phyloP scores from a whole-genome alignment of 345 rosid species.

The Hibiscus trionum region DNA sequence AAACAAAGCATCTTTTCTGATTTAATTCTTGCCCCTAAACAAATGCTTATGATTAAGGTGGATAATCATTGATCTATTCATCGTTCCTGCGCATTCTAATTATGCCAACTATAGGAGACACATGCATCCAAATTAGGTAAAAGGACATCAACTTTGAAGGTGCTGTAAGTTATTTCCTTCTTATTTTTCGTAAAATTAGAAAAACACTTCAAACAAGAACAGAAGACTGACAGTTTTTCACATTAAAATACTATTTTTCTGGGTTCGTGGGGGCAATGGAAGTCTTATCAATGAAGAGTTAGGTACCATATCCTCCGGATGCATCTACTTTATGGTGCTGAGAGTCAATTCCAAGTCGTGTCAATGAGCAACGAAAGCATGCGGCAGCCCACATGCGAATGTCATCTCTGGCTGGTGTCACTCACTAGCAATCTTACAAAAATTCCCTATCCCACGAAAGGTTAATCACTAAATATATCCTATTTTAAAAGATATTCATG shows the following conservation, averaged over 20 bases:
- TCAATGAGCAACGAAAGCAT: background rate
- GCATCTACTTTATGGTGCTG: background rate
- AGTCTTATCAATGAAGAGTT: conserved; percentile 3
- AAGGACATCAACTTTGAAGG: too few species aligned
- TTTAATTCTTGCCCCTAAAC: background rate
- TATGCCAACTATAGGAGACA: background rate
- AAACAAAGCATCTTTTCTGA: background rate
- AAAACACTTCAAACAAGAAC: too few species aligned
- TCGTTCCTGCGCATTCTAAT: background rate
- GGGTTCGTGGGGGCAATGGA: background rate
- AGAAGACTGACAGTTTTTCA: too few species aligned
- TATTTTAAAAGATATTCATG: too few species aligned
- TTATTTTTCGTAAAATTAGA: too few species aligned
- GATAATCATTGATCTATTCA: background rate
- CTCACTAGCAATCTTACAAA: background rate
- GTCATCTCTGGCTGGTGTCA: background rate
- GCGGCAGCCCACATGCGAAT: background rate
- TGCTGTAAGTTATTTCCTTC: too few species aligned
- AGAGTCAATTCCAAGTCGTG: conserved; percentile 2
- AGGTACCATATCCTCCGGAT: background rate
- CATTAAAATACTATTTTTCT: too few species aligned
- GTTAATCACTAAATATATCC: background rate
- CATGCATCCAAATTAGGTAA: too few species aligned
- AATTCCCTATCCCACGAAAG: background rate
- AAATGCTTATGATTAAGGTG: background rate